A percentile compares a stretch with the other conserved stretches of the same genome.
phyloP scores from a whole-genome alignment of 805 yeast species.

The Novakomyces olei region DNA sequence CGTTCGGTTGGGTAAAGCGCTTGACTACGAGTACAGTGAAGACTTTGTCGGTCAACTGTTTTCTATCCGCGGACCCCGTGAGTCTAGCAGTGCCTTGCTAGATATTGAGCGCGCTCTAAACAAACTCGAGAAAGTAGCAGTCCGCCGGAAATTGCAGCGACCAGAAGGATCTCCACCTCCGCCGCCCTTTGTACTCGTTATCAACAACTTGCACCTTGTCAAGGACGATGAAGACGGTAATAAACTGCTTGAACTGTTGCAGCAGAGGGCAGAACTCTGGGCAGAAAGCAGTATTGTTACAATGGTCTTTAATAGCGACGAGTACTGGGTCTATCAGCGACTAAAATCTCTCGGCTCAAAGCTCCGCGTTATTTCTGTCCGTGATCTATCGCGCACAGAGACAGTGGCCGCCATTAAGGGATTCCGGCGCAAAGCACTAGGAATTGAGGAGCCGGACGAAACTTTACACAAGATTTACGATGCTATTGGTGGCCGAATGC shows the following conservation, averaged over 20 bases:
- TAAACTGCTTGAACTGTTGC: conserved; percentile 48
- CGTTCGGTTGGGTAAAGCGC: conserved; percentile 50
- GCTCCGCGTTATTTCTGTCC: conserved; percentile 45
- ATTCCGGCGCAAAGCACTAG: conserved; percentile 22
- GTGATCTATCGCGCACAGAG: conserved; percentile 32
- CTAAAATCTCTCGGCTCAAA: conserved; percentile 50
- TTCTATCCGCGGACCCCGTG: conserved; percentile 65
- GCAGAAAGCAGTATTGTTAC: conserved; percentile 53
- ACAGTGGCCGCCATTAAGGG: conserved; percentile 29
- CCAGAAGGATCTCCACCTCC: no score
- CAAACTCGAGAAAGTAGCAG: conserved; percentile 51
- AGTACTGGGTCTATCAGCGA: conserved; percentile 70
- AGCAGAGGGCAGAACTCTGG: conserved; percentile 61
- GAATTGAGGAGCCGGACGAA: conserved; percentile 23
- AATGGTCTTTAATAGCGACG: conserved; percentile 57
- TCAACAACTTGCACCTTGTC: conserved; percentile 55
- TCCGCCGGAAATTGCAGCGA: conserved; percentile 17
- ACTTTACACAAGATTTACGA: conserved; percentile 39
- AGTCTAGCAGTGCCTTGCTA: conserved; percentile 55
- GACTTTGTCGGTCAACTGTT: conserved; percentile 68
- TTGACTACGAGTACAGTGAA: conserved; percentile 51
- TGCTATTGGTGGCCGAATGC: conserved; percentile 66
- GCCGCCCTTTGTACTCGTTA: conserved; percentile 43
- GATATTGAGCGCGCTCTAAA: conserved; percentile 69
- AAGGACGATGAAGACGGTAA: conserved; percentile 54